Evolutionary conservation across 1,284 basidiomycete species (phyloP).

Genomic region (Ceratobasidium sp.): DNA sequence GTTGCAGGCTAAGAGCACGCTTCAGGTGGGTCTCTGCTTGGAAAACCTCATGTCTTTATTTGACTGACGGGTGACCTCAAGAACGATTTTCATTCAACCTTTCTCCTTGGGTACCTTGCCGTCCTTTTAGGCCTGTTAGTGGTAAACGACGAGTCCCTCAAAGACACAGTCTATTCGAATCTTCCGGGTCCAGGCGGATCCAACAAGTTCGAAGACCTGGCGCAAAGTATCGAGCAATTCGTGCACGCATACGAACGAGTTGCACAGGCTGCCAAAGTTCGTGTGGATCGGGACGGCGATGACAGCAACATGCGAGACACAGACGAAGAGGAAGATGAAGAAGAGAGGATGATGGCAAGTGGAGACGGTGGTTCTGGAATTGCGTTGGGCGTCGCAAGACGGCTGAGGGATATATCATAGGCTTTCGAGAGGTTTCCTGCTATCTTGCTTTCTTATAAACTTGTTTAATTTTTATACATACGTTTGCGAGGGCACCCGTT

Average conservation of each 20-base stretch:
- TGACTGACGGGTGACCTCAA: background rate
- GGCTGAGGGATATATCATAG: conserved; percentile 24
- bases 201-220: conserved; percentile 38
- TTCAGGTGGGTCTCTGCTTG: conserved; percentile 2
- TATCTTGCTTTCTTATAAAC: background rate
- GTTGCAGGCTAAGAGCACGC: conserved; percentile 9
- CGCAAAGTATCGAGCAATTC: conserved; percentile 34
- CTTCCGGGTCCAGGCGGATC: conserved; percentile 10
- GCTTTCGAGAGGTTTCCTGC: background rate
- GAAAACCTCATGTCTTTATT: background rate
- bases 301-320: too few species aligned
- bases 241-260: conserved; percentile 35
- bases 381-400: conserved; percentile 28
- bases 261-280: conserved; percentile 21
- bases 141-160: conserved; percentile 32
- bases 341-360: background rate
- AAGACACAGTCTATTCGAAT: conserved; percentile 10
- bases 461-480: conserved; percentile 20
- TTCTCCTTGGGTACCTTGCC: conserved; percentile 25
- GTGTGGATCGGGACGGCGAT: background rate
- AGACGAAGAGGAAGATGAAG: conserved; percentile 1
- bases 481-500: too few species aligned
- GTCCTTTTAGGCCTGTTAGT: conserved; percentile 20
- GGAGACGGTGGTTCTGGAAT: conserved; percentile 24
- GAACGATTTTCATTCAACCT: conserved; percentile 33